phyloP scores from a whole-genome alignment of 179 eudicot species.

The Beta lomatogona region DNA sequence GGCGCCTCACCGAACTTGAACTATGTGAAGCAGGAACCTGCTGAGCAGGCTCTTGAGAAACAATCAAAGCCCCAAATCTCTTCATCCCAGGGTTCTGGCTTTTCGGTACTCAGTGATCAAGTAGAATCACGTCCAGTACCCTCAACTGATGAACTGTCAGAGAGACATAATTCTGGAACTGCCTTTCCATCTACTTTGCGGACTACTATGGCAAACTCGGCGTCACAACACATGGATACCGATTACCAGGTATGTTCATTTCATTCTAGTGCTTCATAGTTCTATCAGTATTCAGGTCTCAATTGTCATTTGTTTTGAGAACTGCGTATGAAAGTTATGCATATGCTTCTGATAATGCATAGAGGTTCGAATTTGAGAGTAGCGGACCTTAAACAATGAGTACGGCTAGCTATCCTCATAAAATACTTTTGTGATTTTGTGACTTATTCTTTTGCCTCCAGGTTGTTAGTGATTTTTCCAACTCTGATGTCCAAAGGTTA shows the following conservation, averaged over 20 bases:
- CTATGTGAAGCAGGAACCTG: conserved; percentile 68
- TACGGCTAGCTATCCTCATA: no score
- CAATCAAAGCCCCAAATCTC: conserved; percentile 48
- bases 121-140: conserved; percentile 47
- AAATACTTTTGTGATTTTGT: no score
- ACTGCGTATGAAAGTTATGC: background rate
- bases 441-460: no score
- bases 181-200: conserved; percentile 38
- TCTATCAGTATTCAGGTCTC: background rate
- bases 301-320: background rate
- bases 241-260: conserved; percentile 44
- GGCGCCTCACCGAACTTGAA: conserved; percentile 46
- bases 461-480: no score
- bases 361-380: no score
- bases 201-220: conserved; percentile 32
- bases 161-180: conserved; percentile 55
- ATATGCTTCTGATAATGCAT: background rate
- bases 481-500: background rate
- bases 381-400: no score
- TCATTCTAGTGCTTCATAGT: conserved; percentile 5
- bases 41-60: conserved; percentile 60
- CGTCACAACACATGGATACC: conserved; percentile 42
- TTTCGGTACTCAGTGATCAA: conserved; percentile 46
- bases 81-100: conserved; percentile 48
- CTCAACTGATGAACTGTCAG: conserved; percentile 51